Percentiles rank a stretch among this genome's conserved stretches.
These are phyloP conservation scores for Colletotrichum filicis DNA, from an alignment of 2,329 filamentous ascomycete genomes.

Conservation along the genomic window DNA sequence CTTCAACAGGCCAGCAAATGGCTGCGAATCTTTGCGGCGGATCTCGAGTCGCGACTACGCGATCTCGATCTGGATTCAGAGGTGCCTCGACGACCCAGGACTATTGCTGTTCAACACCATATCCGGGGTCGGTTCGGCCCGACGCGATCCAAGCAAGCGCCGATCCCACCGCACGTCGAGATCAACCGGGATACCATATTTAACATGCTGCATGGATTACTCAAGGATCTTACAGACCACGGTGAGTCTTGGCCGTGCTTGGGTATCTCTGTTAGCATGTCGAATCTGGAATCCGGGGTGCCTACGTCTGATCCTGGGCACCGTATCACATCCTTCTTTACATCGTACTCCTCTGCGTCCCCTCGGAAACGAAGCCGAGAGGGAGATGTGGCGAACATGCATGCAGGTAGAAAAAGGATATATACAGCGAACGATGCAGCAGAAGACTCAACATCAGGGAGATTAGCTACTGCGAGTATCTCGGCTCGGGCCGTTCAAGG, in stretches of 20 bases:
- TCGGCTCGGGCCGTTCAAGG: not conserved
- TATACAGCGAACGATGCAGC: not conserved
- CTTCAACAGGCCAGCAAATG: not conserved
- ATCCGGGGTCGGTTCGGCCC: not conserved
- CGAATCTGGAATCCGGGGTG: not conserved
- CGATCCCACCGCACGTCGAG: not conserved
- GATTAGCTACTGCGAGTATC: not conserved
- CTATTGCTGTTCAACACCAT: not conserved
- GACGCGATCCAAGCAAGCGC: not conserved
- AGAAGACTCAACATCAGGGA: not conserved
- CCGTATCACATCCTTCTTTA: not conserved
- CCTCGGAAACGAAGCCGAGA: not conserved
- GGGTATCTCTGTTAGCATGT: not conserved
- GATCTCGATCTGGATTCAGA: not conserved
- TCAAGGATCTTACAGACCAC: not conserved
- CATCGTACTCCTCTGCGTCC: not conserved
- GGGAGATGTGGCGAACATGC: not conserved
- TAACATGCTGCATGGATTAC: not conserved
- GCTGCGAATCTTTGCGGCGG: not conserved
- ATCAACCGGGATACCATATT: not conserved
- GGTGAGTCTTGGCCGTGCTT: not conserved
- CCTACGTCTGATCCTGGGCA: not conserved
- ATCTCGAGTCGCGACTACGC: not conserved
- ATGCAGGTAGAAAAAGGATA: not conserved
- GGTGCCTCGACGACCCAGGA: not conserved